Conservation (phyloP, 2,329 filamentous ascomycete genomes). For the Apiospora marii region DNA sequence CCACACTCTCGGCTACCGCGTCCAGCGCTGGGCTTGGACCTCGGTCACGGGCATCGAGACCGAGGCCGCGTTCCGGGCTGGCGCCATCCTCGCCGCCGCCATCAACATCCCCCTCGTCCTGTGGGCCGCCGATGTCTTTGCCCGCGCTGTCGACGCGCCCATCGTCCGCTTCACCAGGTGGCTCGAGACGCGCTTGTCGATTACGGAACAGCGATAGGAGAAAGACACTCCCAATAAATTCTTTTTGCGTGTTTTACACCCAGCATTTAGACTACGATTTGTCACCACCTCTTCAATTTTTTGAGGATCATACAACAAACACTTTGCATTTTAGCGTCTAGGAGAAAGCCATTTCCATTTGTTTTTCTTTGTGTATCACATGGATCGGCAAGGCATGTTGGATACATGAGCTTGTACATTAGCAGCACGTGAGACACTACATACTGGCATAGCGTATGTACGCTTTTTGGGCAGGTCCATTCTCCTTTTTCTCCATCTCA, state of each 20-base stretch:
- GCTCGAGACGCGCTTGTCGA: constrained; percentile 49
- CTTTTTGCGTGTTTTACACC: neutral
- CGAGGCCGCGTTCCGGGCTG: constrained; percentile 50
- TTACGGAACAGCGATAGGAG: neutral
- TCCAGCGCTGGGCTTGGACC: constrained; percentile 56
- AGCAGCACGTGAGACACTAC: neutral
- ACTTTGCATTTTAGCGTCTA: neutral
- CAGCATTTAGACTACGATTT: neutral
- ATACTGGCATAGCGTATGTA: neutral
- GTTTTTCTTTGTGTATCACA: neutral
- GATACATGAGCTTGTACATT: neutral
- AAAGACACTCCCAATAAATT: neutral
- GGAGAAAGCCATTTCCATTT: neutral
- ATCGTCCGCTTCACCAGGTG: constrained; percentile 64
- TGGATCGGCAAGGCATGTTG: neutral
- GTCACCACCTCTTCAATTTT: neutral
- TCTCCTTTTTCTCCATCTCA: constrained; percentile 3
- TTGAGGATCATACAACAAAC: neutral
- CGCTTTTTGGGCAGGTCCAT: neutral
- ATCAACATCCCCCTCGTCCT: constrained; percentile 61
- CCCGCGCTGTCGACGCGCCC: constrained; percentile 62
- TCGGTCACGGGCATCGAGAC: constrained; percentile 56
- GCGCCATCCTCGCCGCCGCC: constrained; percentile 54
- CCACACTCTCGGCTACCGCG: constrained; percentile 60
- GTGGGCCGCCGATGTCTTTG: constrained; percentile 64